Evolutionary conservation across 2,329 filamentous ascomycete species (phyloP).

Genomic region (Diaporthe amygdali): DNA sequence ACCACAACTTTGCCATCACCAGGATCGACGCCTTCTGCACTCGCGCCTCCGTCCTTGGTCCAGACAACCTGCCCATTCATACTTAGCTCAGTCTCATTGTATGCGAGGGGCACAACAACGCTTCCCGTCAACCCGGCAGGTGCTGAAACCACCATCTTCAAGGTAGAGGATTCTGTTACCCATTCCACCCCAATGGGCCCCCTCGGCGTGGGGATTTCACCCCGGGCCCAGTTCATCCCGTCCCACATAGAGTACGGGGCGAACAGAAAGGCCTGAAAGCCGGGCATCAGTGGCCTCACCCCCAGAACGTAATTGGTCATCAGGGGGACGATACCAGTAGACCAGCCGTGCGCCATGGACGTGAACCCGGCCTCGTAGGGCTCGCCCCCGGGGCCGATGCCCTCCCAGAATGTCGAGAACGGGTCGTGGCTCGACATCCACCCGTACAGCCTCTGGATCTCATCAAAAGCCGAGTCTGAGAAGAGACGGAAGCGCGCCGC

Average conservation of each 20-base stretch:
- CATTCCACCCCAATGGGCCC: constrained; percentile 42
- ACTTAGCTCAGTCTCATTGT: constrained; percentile 19
- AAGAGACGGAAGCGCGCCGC: constrained; percentile 48
- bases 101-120: constrained; percentile 31
- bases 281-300: constrained; percentile 47
- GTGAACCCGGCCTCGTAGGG: constrained; percentile 53
- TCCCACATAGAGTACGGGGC: constrained; percentile 39
- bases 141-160: neutral
- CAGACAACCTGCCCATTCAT: constrained; percentile 30
- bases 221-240: constrained; percentile 47
- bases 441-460: constrained; percentile 52
- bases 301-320: constrained; percentile 53
- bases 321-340: constrained; percentile 53
- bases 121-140: constrained; percentile 37
- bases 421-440: constrained; percentile 56
- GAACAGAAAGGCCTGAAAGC: constrained; percentile 48
- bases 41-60: neutral
- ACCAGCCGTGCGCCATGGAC: constrained; percentile 57
- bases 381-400: constrained; percentile 47
- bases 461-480: constrained; percentile 44
- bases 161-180: constrained; percentile 30
- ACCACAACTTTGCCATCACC: constrained; percentile 9
- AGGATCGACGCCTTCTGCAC: neutral
- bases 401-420: constrained; percentile 55
- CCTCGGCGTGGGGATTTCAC: constrained; percentile 46